phyloP scores from a whole-genome alignment of 495 filamentous ascomycete genomes.

The Xylaria venustula region DNA sequence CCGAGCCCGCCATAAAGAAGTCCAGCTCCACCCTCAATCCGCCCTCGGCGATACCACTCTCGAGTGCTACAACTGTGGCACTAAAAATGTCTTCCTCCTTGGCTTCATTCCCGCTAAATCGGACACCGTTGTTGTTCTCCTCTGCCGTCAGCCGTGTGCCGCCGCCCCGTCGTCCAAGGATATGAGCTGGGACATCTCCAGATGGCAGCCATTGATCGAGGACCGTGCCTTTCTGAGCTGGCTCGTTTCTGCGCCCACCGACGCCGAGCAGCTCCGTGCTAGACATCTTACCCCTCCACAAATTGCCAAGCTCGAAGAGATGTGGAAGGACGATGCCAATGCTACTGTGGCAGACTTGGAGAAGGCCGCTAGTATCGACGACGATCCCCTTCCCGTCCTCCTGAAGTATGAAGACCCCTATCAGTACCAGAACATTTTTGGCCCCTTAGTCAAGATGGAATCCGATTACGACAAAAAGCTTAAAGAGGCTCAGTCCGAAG shows the following conservation, averaged over 20 bases:
- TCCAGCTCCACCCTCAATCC: slow-evolving; percentile 91
- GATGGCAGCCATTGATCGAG: slow-evolving; percentile 97
- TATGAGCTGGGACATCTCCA: slow-evolving; percentile 99
- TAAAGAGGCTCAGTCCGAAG: slow-evolving; percentile 97
- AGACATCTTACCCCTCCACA: slow-evolving; percentile 91
- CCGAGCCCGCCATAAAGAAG: slow-evolving; percentile 96
- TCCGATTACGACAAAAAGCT: slow-evolving; percentile 99
- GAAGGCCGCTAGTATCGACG: slow-evolving; percentile 89
- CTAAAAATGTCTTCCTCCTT: slow-evolving; percentile 98
- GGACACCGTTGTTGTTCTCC: slow-evolving; percentile 93
- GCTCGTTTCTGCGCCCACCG: slow-evolving; percentile 86
- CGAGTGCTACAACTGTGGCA: slow-evolving; percentile 99
- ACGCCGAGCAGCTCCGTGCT: slow-evolving; percentile 94
- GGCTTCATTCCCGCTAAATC: slow-evolving; percentile 99
- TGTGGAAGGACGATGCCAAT: slow-evolving; percentile 95
- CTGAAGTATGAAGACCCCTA: slow-evolving; percentile 96
- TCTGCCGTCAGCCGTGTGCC: slow-evolving; percentile 95
- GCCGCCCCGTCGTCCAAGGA: slow-evolving; percentile 96
- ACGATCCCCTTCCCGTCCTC: slow-evolving; percentile 90
- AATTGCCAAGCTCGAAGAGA: slow-evolving; percentile 95
- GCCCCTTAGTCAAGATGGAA: slow-evolving; percentile 97
- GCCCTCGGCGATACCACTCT: slow-evolving; percentile 96
- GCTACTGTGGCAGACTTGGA: slow-evolving; percentile 92
- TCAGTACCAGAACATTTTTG: slow-evolving; percentile 99
- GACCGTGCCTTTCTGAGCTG: slow-evolving; percentile 93